Evolutionary conservation across 192 early-diverging fungal species (phyloP).

Genomic region (Podila epigama): DNA sequence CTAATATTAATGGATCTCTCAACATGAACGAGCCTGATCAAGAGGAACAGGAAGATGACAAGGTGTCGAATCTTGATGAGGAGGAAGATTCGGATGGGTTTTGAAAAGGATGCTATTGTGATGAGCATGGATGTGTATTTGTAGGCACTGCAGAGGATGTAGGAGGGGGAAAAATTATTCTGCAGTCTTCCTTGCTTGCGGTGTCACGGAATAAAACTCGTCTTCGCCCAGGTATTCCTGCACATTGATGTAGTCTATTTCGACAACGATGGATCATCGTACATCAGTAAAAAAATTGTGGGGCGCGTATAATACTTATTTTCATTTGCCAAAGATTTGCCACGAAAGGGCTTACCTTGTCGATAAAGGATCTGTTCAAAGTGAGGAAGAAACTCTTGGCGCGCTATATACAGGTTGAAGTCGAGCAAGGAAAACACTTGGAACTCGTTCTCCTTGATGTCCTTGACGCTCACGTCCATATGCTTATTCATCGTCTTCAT

Average conservation of each 20-base stretch:
- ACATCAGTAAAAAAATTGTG: background rate
- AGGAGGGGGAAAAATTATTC: conserved; percentile 10
- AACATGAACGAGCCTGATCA: conserved; percentile 35
- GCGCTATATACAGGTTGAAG: conserved; percentile 88
- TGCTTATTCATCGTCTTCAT: conserved; percentile 73
- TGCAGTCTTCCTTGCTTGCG: conserved; percentile 10
- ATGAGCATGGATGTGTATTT: background rate
- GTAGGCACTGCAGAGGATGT: background rate
- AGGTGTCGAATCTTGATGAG: conserved; percentile 14
- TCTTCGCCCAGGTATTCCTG: conserved; percentile 52
- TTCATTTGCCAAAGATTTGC: too few relatives aligned
- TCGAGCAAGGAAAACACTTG: conserved; percentile 89
- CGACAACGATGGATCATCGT: too few relatives aligned
- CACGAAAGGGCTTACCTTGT: conserved; percentile 50
- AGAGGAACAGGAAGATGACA: conserved; percentile 20
- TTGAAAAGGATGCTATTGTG: background rate
- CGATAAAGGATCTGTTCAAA: conserved; percentile 82
- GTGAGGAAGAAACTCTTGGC: conserved; percentile 92
- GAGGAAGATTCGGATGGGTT: conserved; percentile 44
- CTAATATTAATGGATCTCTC: too few relatives aligned
- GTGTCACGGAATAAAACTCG: conserved; percentile 37
- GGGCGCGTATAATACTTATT: too few relatives aligned
- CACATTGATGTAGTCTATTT: conserved; percentile 45
- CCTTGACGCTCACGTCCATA: conserved; percentile 77
- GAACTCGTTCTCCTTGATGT: conserved; percentile 91